A percentile compares a stretch with the other conserved stretches of the same genome.
phyloP scores from a whole-genome alignment of 257 asterid species.

The Petrea volubilis region DNA sequence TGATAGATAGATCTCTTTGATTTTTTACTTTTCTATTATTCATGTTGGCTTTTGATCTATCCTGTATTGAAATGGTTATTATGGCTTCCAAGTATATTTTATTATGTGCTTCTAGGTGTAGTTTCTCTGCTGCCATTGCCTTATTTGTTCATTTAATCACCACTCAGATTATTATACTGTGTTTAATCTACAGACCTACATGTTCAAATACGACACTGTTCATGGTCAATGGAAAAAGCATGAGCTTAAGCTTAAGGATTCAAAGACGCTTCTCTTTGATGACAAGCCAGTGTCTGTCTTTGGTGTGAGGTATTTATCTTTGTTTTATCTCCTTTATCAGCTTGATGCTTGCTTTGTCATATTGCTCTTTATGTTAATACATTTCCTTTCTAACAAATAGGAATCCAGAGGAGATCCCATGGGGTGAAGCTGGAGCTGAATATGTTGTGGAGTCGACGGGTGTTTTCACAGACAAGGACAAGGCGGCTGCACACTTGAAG shows the following conservation, averaged over 20 bases:
- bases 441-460: conserved; percentile 87
- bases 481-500: conserved; percentile 88
- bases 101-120: not conserved
- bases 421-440: conserved; percentile 89
- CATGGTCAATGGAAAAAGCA: conserved; percentile 80
- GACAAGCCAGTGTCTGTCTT: conserved; percentile 69
- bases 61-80: not conserved
- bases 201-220: conserved; percentile 89
- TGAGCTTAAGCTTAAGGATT: conserved; percentile 72
- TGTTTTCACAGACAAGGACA: conserved; percentile 82
- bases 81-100: not conserved
- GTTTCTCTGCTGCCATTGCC: not conserved
- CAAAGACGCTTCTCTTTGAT: conserved; percentile 82
- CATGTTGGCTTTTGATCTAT: not conserved
- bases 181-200: conserved; percentile 58
- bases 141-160: not conserved
- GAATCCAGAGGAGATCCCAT: conserved; percentile 93
- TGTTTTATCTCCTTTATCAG: conserved; percentile 1
- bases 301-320: conserved; percentile 56
- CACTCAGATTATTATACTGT: not conserved
- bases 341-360: not conserved
- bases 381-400: conserved; percentile 32
- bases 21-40: not conserved
- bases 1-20: not conserved
- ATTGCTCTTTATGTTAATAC: not conserved